Conservation (phyloP, 352 stramenopile genomes). For the Globisporangium emineosum region DNA sequence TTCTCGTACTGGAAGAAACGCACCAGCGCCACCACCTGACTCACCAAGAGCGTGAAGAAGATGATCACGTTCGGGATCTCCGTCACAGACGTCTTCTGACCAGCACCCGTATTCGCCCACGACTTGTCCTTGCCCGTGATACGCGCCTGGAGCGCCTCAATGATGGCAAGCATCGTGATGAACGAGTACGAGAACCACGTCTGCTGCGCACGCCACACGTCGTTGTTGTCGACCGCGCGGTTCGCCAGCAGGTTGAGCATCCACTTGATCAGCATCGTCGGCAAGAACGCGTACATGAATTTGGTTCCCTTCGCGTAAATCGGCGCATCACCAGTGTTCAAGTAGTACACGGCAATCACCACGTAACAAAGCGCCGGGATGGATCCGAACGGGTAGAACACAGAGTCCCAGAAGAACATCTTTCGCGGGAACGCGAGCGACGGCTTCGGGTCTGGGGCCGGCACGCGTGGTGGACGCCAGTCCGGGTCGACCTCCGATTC, state of each 20-base stretch:
- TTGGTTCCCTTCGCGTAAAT: conserved; percentile 80
- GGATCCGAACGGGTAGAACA: conserved; percentile 87
- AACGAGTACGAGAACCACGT: conserved; percentile 91
- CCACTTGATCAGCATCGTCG: conserved; percentile 74
- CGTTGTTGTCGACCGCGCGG: conserved; percentile 86
- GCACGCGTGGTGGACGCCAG: conserved; percentile 79
- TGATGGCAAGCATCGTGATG: conserved; percentile 84
- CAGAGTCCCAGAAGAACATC: conserved; percentile 90
- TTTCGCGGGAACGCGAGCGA: conserved; percentile 79
- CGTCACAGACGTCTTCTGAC: conserved; percentile 85
- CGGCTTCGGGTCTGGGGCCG: conserved; percentile 79
- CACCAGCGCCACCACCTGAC: conserved; percentile 70
- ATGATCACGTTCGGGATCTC: conserved; percentile 89
- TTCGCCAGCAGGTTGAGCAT: conserved; percentile 84
- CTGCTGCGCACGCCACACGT: conserved; percentile 87
- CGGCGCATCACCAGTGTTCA: conserved; percentile 79
- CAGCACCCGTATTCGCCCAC: conserved; percentile 88
- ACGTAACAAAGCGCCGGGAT: conserved; percentile 86
- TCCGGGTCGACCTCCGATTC: conserved; percentile 87
- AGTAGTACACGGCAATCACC: conserved; percentile 81
- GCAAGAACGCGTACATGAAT: conserved; percentile 88
- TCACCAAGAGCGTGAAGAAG: conserved; percentile 82
- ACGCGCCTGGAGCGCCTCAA: conserved; percentile 73
- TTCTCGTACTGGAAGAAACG: conserved; percentile 90
- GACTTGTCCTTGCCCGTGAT: conserved; percentile 83